Base-by-base conservation (phyloP, 345 rosid species). In the Populus euphratica region DNA sequence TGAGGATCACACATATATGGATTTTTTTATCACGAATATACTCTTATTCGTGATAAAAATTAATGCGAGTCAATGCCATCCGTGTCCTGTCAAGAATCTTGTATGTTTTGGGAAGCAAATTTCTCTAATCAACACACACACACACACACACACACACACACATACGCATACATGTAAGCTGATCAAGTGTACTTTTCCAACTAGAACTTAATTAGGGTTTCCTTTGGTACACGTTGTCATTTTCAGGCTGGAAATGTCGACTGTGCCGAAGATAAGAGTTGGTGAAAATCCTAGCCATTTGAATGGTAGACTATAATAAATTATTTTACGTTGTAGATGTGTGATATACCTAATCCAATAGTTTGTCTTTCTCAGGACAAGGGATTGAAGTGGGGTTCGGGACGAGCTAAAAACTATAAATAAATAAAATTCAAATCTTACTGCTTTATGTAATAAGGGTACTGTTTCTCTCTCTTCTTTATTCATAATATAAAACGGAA, bases 261-360 rank as follows among this genome's bases (percentile, higher is more conserved):
- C 63, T 10, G 10, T 23, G 63, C 79, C 86, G 67, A 73, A n/a
- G 69, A 64, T 38, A 78, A 76, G 80, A 85, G 85, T 84, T 81
- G 88, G 70, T 86, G 65, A 74, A 78, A 73, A 81, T 59, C 74
- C 80, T 77, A 70, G 73, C 82, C 72, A 68, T 79, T 78, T 76
- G 43, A 77, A 76, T 54, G 70, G 74, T 69, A 62, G 62, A 47
- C 39, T 68, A 35, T 76, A 74, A 79, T 33, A 56, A 9, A n/a
- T n/a, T 13, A 13, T 13, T 44, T 59, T 41, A 56, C 73, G 73
- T 74, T 81, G 56, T 76, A 75, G 80, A 73, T 73, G 72, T 80
- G 78, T 59, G 77, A 82, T 76, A 54, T 72, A 85, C 89, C 89
- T 86, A 85, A 83, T 76, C 88, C 88, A 86, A 88, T 68, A 20